These are phyloP conservation scores for Coniophora puteana DNA, from an alignment of 1,284 basidiomycete species.

Conservation along the genomic window DNA sequence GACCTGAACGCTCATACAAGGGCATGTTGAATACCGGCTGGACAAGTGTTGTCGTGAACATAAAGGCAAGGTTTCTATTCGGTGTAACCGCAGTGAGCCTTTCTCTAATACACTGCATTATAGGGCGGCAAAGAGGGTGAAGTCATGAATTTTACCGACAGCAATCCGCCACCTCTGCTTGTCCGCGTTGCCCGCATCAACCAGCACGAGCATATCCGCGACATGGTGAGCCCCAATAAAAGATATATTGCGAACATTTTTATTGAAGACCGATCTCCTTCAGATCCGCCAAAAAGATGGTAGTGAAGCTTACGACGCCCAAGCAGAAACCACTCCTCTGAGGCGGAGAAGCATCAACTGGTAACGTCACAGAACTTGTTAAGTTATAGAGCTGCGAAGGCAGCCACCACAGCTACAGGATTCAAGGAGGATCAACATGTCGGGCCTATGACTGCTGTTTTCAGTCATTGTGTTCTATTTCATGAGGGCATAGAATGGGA, in stretches of 20 bases:
- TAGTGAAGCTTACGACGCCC: slow-evolving; percentile 65
- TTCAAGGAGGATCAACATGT: too few relatives aligned
- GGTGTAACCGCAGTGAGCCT: not conserved
- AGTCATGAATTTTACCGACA: slow-evolving; percentile 22
- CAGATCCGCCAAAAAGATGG: slow-evolving; percentile 77
- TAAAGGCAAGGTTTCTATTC: slow-evolving; percentile 35
- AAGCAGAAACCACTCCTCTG: slow-evolving; percentile 77
- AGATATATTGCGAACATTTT: too few relatives aligned
- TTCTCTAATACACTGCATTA: slow-evolving; percentile 7
- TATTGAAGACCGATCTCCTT: slow-evolving; percentile 2
- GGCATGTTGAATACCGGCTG: slow-evolving; percentile 72
- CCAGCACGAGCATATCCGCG: slow-evolving; percentile 49
- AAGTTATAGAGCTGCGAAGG: too few relatives aligned
- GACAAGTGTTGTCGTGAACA: slow-evolving; percentile 51
- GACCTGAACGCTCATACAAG: slow-evolving; percentile 36
- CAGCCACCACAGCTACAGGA: too few relatives aligned
- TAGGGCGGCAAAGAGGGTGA: slow-evolving; percentile 28
- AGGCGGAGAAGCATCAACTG: slow-evolving; percentile 37
- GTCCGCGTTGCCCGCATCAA: slow-evolving; percentile 53
- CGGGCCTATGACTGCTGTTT: too few relatives aligned
- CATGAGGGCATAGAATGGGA: too few relatives aligned
- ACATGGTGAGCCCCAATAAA: slow-evolving; percentile 55
- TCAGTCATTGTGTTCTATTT: too few relatives aligned
- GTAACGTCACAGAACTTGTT: too few relatives aligned
- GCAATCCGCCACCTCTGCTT: slow-evolving; percentile 30